phyloP scores from a whole-genome alignment of 179 eudicot species.

The Beta corolliflora region DNA sequence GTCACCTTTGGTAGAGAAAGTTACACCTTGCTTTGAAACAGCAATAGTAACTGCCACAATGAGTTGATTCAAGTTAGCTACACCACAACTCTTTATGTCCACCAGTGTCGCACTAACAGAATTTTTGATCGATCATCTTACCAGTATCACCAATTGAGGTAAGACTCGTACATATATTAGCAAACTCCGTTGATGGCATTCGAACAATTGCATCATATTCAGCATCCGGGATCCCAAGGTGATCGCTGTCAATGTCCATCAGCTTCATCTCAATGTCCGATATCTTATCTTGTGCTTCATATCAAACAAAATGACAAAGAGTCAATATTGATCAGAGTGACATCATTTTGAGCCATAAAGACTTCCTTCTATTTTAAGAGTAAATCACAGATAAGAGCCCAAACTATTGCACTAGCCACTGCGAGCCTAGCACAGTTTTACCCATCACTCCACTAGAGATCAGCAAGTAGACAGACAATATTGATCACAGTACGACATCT shows the following conservation, averaged over 20 bases:
- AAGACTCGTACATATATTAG: slow-evolving; percentile 56
- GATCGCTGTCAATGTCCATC: slow-evolving; percentile 70
- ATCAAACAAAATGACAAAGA: background rate
- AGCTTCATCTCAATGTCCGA: slow-evolving; percentile 72
- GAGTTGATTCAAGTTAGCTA: background rate
- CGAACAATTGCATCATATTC: slow-evolving; percentile 67
- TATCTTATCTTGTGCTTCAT: slow-evolving; percentile 61
- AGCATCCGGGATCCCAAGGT: slow-evolving; percentile 65
- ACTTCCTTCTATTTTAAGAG: too few species aligned
- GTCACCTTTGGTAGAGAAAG: slow-evolving; percentile 59
- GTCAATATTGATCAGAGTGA: background rate
- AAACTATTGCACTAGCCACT: background rate
- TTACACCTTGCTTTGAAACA: slow-evolving; percentile 64
- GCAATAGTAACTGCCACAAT: slow-evolving; percentile 49
- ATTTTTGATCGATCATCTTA: slow-evolving; percentile 17
- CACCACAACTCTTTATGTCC: too few species aligned
- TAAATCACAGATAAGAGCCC: too few species aligned
- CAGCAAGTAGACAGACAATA: background rate
- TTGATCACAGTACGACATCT: background rate
- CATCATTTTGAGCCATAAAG: background rate
- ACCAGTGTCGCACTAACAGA: too few species aligned
- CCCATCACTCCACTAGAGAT: background rate
- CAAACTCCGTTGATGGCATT: slow-evolving; percentile 64
- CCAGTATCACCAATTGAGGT: slow-evolving; percentile 71
- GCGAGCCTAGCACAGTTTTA: background rate